Evolutionary conservation across 2,329 filamentous ascomycete species (phyloP).

Genomic region (Fusarium fracticaudum): DNA sequence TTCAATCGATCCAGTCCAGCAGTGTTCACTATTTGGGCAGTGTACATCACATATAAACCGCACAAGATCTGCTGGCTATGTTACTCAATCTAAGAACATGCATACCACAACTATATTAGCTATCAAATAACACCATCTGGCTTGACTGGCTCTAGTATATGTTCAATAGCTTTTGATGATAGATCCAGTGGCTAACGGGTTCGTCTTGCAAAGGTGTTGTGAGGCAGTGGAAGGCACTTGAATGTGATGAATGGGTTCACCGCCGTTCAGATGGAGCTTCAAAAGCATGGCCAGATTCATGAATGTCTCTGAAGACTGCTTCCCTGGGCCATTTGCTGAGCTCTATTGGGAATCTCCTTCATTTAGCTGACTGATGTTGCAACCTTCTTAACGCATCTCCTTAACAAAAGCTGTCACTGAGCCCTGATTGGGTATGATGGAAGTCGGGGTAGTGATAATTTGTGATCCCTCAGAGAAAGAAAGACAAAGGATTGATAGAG

Average conservation of each 20-base stretch:
- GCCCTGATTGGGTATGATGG: neutral
- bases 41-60: neutral
- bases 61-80: neutral
- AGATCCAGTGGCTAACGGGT: neutral
- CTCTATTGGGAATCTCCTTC: neutral
- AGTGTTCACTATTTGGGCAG: neutral
- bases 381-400: too few species aligned
- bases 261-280: neutral
- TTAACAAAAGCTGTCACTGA: neutral
- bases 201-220: neutral
- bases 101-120: neutral
- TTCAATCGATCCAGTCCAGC: neutral
- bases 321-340: neutral
- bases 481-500: too few species aligned
- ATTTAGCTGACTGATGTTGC: neutral
- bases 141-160: neutral
- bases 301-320: neutral
- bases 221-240: neutral
- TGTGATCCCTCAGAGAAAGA: neutral
- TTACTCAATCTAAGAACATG: neutral
- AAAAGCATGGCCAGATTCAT: neutral
- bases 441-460: neutral
- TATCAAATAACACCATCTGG: neutral
- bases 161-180: neutral
- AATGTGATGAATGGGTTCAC: too few species aligned